These are phyloP conservation scores for Leishmania tropica DNA, from an alignment of 208 protist species.

Conservation along the genomic window DNA sequence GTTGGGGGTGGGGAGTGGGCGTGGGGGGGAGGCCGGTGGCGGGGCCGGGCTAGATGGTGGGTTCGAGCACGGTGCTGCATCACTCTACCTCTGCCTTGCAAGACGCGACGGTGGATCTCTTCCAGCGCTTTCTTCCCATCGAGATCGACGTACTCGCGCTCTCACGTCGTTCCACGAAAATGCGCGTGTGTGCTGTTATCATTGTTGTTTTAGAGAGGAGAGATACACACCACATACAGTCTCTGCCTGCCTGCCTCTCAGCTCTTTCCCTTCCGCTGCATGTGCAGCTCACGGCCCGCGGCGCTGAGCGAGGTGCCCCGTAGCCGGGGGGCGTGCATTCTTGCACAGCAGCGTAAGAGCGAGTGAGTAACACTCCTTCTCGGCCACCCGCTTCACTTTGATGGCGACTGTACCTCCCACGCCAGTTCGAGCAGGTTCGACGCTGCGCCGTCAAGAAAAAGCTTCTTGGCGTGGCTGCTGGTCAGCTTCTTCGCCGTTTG, in stretches of 20 bases:
- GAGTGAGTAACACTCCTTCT: not conserved
- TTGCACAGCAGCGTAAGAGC: not conserved
- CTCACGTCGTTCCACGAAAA: not conserved
- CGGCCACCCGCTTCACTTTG: not conserved
- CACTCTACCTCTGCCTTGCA: not conserved
- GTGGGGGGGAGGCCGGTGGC: not conserved
- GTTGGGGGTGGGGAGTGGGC: not conserved
- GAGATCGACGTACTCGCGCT: not conserved
- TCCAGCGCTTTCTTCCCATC: not conserved
- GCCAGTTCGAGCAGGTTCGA: constrained; percentile 44
- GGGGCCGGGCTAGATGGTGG: not conserved
- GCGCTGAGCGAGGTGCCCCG: not conserved
- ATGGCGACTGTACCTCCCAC: not conserved
- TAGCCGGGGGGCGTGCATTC: not conserved
- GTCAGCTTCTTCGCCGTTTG: constrained; percentile 51
- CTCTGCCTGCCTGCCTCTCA: not conserved
- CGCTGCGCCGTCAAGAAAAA: constrained; percentile 45
- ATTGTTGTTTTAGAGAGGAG: not conserved
- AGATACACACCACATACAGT: not conserved
- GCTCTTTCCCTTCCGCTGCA: not conserved
- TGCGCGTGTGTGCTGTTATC: not conserved
- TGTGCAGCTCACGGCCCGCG: not conserved
- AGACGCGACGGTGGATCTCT: not conserved
- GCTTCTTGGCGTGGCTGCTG: constrained; percentile 29
- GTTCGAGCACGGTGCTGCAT: not conserved